Percentiles rank a stretch among this genome's conserved stretches.
Conservation (phyloP, 225 moss, liverwort and hornwort species). For the Marchantia paleacea region DNA sequence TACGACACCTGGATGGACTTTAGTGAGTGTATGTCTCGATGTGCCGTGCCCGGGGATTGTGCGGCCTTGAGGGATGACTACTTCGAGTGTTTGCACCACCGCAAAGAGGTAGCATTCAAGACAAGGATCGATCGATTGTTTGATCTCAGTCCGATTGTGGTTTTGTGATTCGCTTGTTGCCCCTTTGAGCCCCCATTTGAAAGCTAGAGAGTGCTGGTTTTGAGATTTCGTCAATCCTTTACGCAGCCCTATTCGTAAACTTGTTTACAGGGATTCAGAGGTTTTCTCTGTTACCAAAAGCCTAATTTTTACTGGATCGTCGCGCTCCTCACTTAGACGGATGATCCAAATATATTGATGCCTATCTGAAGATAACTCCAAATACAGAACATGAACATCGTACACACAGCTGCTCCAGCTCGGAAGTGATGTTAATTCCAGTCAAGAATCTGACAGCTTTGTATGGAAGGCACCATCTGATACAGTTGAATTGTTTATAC, state of each 20-base stretch:
- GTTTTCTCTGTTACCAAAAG: neutral
- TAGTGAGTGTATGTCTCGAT: conserved; percentile 91
- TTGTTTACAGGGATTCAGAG: neutral
- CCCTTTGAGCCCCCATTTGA: no score
- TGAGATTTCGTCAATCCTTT: neutral
- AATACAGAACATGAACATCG: no score
- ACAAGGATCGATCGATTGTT: neutral
- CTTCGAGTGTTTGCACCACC: conserved; percentile 97
- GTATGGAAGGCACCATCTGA: neutral
- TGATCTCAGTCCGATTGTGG: neutral
- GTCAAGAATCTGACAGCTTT: neutral
- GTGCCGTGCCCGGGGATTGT: conserved; percentile 79
- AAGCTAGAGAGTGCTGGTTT: neutral
- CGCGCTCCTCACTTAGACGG: neutral
- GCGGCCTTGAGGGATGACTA: conserved; percentile 85
- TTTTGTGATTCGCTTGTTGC: neutral
- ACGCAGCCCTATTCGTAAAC: neutral
- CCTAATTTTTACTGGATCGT: neutral
- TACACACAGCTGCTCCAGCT: neutral
- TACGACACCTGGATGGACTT: conserved; percentile 99
- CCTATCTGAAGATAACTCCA: no score
- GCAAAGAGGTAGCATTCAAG: conserved; percentile 63
- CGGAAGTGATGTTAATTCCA: neutral
- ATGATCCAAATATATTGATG: no score
- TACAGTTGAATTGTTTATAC: neutral